Conservation (phyloP, 345 rosid genomes). For the Citropsis articulata region DNA sequence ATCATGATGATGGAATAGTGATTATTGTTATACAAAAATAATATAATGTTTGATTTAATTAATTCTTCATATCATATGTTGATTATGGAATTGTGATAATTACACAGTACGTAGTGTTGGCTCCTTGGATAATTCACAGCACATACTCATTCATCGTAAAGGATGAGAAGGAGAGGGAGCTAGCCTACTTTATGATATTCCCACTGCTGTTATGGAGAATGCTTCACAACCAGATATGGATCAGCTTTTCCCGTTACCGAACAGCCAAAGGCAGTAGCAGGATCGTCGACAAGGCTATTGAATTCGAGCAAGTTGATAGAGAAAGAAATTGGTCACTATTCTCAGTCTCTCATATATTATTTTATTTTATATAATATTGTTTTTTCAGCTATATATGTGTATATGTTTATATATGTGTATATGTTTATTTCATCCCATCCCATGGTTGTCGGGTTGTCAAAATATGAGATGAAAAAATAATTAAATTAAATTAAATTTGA, state of each 20-base stretch:
- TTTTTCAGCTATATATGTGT: too few species aligned
- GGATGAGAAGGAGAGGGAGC: slow-evolving; percentile 36
- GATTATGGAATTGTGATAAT: background rate
- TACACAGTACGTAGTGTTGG: slow-evolving; percentile 46
- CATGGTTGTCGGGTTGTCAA: too few species aligned
- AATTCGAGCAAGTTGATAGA: slow-evolving; percentile 78
- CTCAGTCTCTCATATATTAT: too few species aligned
- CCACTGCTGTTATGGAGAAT: slow-evolving; percentile 52
- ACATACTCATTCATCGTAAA: slow-evolving; percentile 27
- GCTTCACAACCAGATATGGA: slow-evolving; percentile 70
- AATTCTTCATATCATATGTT: too few species aligned
- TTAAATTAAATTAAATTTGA: too few species aligned
- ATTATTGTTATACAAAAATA: too few species aligned
- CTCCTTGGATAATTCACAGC: slow-evolving; percentile 37
- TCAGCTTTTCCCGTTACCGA: slow-evolving; percentile 53
- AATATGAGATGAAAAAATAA: too few species aligned
- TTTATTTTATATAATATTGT: too few species aligned
- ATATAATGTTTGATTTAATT: too few species aligned
- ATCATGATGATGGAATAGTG: too few species aligned
- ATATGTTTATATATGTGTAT: too few species aligned
- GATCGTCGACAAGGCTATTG: slow-evolving; percentile 64
- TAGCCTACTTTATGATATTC: slow-evolving; percentile 28
- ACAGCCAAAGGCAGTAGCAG: slow-evolving; percentile 56
- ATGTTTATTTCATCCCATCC: too few species aligned
- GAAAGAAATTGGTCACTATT: slow-evolving; percentile 47